Evolutionary conservation across 2,329 filamentous ascomycete species (phyloP).

Genomic region (Aschersonia sp.): DNA sequence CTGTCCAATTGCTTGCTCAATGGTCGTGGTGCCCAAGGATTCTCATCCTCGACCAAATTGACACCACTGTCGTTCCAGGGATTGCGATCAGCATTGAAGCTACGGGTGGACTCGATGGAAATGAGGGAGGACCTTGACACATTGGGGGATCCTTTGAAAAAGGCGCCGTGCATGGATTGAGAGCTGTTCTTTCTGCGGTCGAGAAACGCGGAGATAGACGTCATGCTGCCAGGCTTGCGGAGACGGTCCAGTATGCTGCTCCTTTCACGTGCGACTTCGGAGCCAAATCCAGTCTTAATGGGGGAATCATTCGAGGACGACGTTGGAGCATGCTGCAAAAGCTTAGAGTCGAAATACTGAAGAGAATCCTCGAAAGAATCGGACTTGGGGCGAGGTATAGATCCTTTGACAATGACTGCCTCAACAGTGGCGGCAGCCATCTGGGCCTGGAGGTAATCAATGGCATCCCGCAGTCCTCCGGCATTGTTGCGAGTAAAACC

Average conservation of each 20-base stretch:
- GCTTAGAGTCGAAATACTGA: constrained; percentile 92
- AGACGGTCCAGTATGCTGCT: constrained; percentile 82
- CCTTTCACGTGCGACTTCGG: constrained; percentile 66
- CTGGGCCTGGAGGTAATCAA: constrained; percentile 81
- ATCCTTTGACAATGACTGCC: constrained; percentile 71
- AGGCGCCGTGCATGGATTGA: constrained; percentile 63
- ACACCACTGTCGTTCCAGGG: constrained; percentile 97
- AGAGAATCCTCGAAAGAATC: constrained; percentile 97
- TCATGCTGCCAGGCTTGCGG: constrained; percentile 88
- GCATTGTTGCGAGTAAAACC: constrained; percentile 95
- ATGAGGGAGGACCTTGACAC: constrained; percentile 92
- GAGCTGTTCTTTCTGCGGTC: constrained; percentile 90
- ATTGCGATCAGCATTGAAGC: constrained; percentile 80
- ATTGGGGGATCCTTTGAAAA: constrained; percentile 87
- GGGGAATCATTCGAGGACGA: constrained; percentile 75
- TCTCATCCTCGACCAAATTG: constrained; percentile 82
- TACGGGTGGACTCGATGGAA: constrained; percentile 89
- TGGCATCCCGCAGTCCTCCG: constrained; percentile 85
- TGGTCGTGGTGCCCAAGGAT: constrained; percentile 47
- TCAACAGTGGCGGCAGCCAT: constrained; percentile 86
- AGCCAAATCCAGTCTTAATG: constrained; percentile 70
- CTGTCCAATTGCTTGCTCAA: constrained; percentile 51
- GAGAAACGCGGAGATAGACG: constrained; percentile 89
- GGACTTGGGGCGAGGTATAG: constrained; percentile 95
- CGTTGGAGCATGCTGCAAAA: constrained; percentile 81